Percentiles rank a stretch among this genome's conserved stretches.
Conservation (phyloP, 2,329 filamentous ascomycete genomes). For the Claviceps sp. region DNA sequence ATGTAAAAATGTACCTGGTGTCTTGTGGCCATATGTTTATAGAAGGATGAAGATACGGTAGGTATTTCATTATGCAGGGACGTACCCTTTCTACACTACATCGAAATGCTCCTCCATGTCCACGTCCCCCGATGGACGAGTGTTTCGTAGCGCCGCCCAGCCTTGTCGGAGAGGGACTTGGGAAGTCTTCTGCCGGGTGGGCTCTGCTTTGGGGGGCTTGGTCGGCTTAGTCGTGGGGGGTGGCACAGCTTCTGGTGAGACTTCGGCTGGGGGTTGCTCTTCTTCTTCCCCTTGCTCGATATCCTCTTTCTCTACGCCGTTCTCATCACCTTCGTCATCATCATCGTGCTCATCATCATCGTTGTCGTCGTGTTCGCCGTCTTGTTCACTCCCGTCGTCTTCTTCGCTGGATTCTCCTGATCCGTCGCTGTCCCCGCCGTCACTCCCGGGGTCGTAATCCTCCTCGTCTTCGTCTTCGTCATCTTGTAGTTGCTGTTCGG, state of each 20-base stretch:
- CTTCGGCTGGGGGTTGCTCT: constrained; percentile 9
- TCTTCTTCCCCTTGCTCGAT: constrained; percentile 10
- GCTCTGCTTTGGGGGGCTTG: constrained; percentile 6
- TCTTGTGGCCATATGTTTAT: no score
- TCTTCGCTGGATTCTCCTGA: constrained; percentile 37
- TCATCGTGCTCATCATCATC: constrained; percentile 21
- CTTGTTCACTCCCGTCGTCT: constrained; percentile 39
- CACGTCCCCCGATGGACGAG: constrained; percentile 14
- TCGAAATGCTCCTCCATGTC: constrained; percentile 22
- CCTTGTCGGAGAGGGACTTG: constrained; percentile 14
- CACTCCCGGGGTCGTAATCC: constrained; percentile 51
- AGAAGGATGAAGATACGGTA: no score
- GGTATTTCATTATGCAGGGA: no score
- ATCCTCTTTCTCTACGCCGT: constrained; percentile 13
- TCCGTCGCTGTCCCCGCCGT: constrained; percentile 42
- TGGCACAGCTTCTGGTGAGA: not conserved
- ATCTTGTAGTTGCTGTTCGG: constrained; percentile 40
- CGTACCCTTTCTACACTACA: constrained; percentile 8
- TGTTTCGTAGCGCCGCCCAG: constrained; percentile 18
- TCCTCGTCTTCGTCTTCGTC: constrained; percentile 53
- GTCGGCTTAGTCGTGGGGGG: constrained; percentile 6
- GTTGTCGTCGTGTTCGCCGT: constrained; percentile 27
- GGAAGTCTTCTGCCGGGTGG: constrained; percentile 2
- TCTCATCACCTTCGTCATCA: constrained; percentile 20
- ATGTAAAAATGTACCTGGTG: no score